These are phyloP conservation scores for Termitomyces sp. DNA, from an alignment of 768 basidiomycete species.

Conservation along the genomic window DNA sequence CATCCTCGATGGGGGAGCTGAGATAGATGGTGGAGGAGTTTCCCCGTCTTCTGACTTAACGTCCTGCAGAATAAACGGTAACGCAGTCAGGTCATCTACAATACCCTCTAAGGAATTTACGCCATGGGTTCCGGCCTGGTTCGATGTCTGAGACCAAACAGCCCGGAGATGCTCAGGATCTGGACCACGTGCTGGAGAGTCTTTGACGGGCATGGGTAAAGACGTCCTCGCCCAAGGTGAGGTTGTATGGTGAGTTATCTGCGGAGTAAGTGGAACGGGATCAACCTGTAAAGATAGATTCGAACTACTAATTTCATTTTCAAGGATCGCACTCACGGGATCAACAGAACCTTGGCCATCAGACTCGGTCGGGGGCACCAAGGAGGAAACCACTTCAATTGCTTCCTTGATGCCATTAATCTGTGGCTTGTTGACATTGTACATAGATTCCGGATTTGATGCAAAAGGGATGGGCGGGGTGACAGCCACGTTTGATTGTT, in stretches of 20 bases:
- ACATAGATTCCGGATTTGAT: slow-evolving; percentile 3
- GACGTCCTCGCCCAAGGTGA: slow-evolving; percentile 49
- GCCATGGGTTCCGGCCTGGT: slow-evolving; percentile 58
- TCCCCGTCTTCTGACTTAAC: slow-evolving; percentile 85
- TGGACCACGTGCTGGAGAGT: slow-evolving; percentile 61
- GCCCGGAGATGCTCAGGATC: slow-evolving; percentile 85
- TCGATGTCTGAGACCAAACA: slow-evolving; percentile 77
- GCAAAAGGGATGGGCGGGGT: slow-evolving; percentile 9
- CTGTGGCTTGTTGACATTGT: slow-evolving; percentile 1
- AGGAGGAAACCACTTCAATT: slow-evolving; percentile 17
- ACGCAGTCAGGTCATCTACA: slow-evolving; percentile 71
- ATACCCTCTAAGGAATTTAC: slow-evolving; percentile 84
- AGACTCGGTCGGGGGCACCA: slow-evolving; percentile 26
- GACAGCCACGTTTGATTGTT: slow-evolving; percentile 20
- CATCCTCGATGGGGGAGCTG: slow-evolving; percentile 65
- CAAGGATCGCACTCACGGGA: slow-evolving; percentile 33
- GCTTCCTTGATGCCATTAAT: slow-evolving; percentile 17
- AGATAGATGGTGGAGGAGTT: slow-evolving; percentile 62
- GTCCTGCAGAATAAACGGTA: slow-evolving; percentile 80
- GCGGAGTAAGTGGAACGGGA: background rate
- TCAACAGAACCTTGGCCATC: slow-evolving; percentile 52
- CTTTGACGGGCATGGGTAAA: slow-evolving; percentile 55
- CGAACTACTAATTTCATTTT: background rate
- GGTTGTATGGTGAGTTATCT: slow-evolving; percentile 23
- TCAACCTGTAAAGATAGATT: slow-evolving; percentile 4